Base-by-base conservation (phyloP, 495 filamentous ascomycete species). In the Astrocystis sublimbata region DNA sequence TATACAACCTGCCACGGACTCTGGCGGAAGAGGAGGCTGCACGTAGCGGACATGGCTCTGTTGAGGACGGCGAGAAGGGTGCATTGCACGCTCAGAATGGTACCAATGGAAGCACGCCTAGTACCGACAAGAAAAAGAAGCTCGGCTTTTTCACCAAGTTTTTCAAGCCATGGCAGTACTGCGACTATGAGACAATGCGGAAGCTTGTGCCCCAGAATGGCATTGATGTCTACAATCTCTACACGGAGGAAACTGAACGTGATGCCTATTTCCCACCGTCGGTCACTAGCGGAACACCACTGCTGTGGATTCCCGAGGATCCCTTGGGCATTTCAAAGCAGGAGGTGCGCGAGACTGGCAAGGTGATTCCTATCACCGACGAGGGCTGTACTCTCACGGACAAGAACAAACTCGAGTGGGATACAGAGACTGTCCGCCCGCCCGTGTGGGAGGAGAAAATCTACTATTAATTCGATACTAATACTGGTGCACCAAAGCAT, bases 271-370 rank as follows among this genome's bases (percentile, higher is more conserved):
- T 82, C 74, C 86, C 93, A 54, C 92, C 93, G 2, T 79, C 85
- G 6, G 83, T 96, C 60, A 84, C 67, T 9, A 79, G 85, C 9
- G 70, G 77, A 58, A 80, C 86, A 1, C 89, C 91, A 23, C 74
- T 93, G 40, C 79, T 97, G 28, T 97, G 93, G 93, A 88, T 97
- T 59, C 90, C 92, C 6, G 80, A 81, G 50, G 93, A 97, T 68
- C 74, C 81, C 1, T 78, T 88, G 59, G 93, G 93, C 50, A 81
- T 96, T 41, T 89, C 86, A 42, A 81, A 80, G 72, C 88, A 93
- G 75, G 93, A 96, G 78, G 78, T 92, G 47, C 77, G 77, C 17
- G 88, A 92, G 68, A 90, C 87, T 15, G 76, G 79, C 65, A 83
- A 82, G 61, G 87, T 90, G 41, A 89, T 96, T 49, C 82, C 85